Evolutionary conservation across 345 rosid species (phyloP).

Genomic region (Citrus hindsii): DNA sequence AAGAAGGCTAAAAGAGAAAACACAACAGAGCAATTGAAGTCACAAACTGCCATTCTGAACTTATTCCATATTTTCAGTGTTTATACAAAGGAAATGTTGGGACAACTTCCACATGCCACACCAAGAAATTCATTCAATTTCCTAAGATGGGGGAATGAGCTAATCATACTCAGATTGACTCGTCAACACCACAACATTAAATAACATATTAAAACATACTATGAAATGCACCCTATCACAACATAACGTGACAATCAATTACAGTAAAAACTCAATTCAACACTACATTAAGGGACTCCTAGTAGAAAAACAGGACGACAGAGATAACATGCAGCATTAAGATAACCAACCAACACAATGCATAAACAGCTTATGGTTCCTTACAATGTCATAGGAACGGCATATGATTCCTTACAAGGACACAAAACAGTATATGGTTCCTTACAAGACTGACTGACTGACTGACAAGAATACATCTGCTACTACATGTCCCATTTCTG

Average conservation of each 20-base stretch:
- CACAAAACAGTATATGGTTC: background rate
- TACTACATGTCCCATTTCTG: conserved; percentile 11
- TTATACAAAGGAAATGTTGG: background rate
- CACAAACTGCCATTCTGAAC: no score
- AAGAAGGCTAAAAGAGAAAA: no score
- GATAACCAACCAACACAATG: background rate
- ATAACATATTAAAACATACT: background rate
- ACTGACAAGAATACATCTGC: conserved; percentile 6
- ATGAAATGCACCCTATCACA: background rate
- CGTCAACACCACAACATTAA: background rate
- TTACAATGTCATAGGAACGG: background rate
- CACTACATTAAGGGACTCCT: background rate
- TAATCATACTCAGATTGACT: background rate
- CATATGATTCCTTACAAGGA: background rate
- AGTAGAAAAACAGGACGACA: background rate
- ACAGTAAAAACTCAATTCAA: background rate
- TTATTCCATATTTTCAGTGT: background rate
- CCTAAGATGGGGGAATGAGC: background rate
- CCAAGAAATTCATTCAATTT: background rate
- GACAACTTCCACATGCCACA: background rate
- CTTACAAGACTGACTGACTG: background rate
- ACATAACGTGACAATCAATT: background rate
- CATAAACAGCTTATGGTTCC: background rate
- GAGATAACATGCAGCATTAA: background rate
- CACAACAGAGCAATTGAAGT: background rate